Evolutionary conservation across 2,329 filamentous ascomycete genomes (phyloP), one percentile per base, ranked within the genome.

Genomic region (Coniella vitis): DNA sequence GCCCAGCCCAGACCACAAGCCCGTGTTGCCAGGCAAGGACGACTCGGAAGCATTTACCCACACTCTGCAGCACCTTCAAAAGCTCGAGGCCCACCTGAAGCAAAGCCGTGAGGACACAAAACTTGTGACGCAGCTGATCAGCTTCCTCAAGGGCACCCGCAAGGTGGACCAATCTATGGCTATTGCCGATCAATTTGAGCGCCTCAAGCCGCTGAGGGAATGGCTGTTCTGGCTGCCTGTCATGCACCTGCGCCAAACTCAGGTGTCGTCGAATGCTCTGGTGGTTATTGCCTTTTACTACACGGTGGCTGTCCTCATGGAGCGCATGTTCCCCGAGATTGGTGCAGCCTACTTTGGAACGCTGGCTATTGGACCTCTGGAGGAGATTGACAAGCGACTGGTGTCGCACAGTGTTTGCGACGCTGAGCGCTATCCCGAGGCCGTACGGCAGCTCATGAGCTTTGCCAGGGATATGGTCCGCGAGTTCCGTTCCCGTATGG

Each of bases 151-250:
- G 66, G 78, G 83, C 37, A 76, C 87, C 49, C 81, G 82, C 61
- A 82, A 86, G 63, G 81, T 87, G 56, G 81, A 82, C 61, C 81
- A 83, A 4, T 76, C 77, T 12, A 76, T 86, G 55, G 81, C 83
- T 20, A 81, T 90, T 20, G 84, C 88, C 55, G 83, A 94, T 62
- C 88, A 95, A 61, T 97, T 96, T 63, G 86, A 90, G 60, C 86
- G 90, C 55, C 79, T 97, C 10, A 90, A 94, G 55, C 84, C 88
- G 9, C 77, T 98, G 51, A 80, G 90, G 48, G 87, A 87, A 58
- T 96, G 91, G 90, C 79, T 97, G 14, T 95, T 97, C 69, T 97
- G 91, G 90, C 81, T 95, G 48, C 93, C 93, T 1, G 83, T 95
- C 31, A 82, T 83, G 56, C 85, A 90, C 58, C 76, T 96, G 21